Conservation (phyloP, 2,329 filamentous ascomycete genomes). For the Cladosporium sp. region DNA sequence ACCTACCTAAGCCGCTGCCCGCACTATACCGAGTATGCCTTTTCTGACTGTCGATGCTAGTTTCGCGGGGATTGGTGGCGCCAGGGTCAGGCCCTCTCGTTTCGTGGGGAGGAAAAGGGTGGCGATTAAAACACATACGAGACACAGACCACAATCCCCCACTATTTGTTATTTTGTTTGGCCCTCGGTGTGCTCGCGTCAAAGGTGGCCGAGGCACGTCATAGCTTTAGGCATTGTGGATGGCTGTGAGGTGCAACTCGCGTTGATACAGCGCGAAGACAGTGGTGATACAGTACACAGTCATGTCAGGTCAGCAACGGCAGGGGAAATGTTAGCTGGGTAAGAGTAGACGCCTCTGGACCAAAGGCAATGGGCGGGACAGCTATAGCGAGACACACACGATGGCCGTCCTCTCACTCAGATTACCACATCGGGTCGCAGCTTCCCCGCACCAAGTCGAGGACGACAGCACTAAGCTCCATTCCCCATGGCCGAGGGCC, state of each 20-base stretch:
- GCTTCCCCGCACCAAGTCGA: constrained; percentile 1
- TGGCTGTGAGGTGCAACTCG: not conserved
- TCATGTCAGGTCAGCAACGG: not conserved
- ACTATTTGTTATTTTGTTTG: not conserved
- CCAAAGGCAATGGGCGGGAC: not conserved
- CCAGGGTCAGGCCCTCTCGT: constrained; percentile 1
- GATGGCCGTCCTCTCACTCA: not conserved
- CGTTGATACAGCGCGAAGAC: not conserved
- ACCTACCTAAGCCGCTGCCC: not conserved
- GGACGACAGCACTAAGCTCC: not conserved
- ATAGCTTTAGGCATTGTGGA: not conserved
- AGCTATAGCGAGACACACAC: not conserved
- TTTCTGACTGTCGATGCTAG: not conserved
- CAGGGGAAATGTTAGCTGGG: not conserved
- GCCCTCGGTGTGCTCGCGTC: not conserved
- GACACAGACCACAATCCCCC: not conserved
- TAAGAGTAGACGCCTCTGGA: not conserved
- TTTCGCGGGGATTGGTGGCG: constrained; percentile 4
- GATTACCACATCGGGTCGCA: not conserved
- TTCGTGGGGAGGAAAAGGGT: not conserved
- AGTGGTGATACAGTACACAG: not conserved
- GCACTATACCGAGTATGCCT: not conserved
- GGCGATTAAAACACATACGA: not conserved
- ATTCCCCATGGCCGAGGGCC: constrained; percentile 3
- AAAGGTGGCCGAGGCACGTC: constrained; percentile 2